A percentile compares a stretch with the other conserved stretches of the same genome.
Conservation (phyloP, 1,139 yeast genomes). For the Kluyveromyces sp. region DNA sequence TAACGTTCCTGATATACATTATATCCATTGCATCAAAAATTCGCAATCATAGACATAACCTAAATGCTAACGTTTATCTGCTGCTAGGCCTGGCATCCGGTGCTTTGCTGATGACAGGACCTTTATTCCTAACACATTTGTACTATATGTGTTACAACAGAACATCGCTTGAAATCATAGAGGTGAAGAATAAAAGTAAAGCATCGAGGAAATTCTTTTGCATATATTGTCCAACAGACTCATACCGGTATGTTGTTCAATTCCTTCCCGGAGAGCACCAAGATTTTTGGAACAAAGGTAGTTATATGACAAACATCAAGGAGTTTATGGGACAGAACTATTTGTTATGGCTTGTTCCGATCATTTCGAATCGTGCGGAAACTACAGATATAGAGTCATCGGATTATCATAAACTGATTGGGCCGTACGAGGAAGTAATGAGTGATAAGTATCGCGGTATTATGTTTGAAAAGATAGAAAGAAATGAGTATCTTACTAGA, state of each 20-base stretch:
- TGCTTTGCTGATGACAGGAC: conserved; percentile 39
- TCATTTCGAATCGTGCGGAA: conserved; percentile 6
- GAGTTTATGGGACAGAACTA: conserved; percentile 20
- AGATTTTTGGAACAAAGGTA: conserved; percentile 19
- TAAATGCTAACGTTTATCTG: conserved; percentile 40
- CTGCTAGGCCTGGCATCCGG: conserved; percentile 39
- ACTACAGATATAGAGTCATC: conserved; percentile 2
- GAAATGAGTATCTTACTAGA: conserved; percentile 16
- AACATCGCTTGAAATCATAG: conserved; percentile 40
- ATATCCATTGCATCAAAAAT: conserved; percentile 29
- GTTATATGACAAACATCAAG: conserved; percentile 14
- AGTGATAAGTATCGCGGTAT: conserved; percentile 13
- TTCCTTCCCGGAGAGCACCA: conserved; percentile 14
- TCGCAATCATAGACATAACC: conserved; percentile 28
- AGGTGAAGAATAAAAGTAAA: conserved; percentile 15
- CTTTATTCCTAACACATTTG: conserved; percentile 36
- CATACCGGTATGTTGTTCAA: conserved; percentile 22
- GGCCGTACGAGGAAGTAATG: conserved; percentile 17
- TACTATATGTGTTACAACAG: conserved; percentile 38
- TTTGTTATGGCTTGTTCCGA: conserved; percentile 24
- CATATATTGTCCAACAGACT: conserved; percentile 14
- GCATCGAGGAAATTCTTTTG: conserved; percentile 14
- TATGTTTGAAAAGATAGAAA: conserved; percentile 15
- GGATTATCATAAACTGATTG: conserved; percentile 11
- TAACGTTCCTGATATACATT: conserved; percentile 32